Conservation (phyloP, 2,329 filamentous ascomycete genomes). For the Penicillium aurantiogriseum region DNA sequence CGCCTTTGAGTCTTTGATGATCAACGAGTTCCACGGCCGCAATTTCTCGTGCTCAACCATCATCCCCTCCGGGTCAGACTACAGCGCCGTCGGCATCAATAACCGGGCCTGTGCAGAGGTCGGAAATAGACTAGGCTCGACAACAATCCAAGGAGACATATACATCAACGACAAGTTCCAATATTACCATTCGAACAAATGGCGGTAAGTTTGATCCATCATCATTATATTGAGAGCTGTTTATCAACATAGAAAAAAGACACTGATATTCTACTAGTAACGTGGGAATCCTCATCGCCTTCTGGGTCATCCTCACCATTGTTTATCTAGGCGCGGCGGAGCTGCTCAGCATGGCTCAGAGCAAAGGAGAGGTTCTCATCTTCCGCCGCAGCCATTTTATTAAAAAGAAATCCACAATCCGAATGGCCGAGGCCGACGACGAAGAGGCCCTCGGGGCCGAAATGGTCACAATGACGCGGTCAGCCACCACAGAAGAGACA, state of each 20-base stretch:
- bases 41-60: constrained; percentile 52
- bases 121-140: not conserved
- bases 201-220: not conserved
- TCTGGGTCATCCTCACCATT: not conserved
- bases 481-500: not conserved
- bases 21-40: constrained; percentile 74
- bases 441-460: not conserved
- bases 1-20: constrained; percentile 75
- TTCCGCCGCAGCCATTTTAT: not conserved
- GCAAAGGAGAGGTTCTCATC: not conserved
- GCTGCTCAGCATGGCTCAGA: not conserved
- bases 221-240: not conserved
- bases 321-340: not conserved
- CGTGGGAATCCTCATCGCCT: not conserved
- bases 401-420: not conserved
- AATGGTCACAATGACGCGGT: not conserved
- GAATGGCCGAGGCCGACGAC: not conserved
- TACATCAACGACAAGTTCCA: not conserved
- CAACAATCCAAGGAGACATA: not conserved
- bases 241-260: not conserved
- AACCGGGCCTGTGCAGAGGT: constrained; percentile 39
- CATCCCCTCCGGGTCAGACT: constrained; percentile 43
- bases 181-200: not conserved
- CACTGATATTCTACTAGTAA: not conserved
- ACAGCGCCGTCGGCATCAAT: constrained; percentile 30